Conservation (phyloP, 768 basidiomycete species). For the Amanita pallidorosea region DNA sequence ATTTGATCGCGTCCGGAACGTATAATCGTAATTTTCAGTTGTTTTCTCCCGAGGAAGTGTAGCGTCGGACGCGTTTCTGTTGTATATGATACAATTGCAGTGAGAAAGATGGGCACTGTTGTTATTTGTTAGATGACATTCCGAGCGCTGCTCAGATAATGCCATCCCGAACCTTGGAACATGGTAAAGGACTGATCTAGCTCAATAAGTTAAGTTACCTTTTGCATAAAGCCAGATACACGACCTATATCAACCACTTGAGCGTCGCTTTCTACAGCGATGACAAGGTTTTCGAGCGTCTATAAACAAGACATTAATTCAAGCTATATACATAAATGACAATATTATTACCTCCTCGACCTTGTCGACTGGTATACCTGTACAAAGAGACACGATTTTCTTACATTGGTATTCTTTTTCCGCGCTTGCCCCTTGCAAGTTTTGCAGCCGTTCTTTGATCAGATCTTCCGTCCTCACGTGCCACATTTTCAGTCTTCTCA, state of each 20-base stretch:
- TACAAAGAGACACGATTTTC: conserved; percentile 83
- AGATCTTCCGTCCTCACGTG: conserved; percentile 68
- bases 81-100: conserved; percentile 22
- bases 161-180: conserved; percentile 45
- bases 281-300: conserved; percentile 78
- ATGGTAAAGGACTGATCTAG: neutral
- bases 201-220: conserved; percentile 30
- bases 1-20: conserved; percentile 79
- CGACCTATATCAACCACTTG: conserved; percentile 75
- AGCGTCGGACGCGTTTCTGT: conserved; percentile 4
- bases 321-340: conserved; percentile 7
- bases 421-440: conserved; percentile 67
- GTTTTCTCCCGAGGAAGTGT: conserved; percentile 61
- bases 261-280: conserved; percentile 83
- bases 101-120: conserved; percentile 7
- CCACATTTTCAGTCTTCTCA: conserved; percentile 78
- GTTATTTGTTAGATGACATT: conserved; percentile 10
- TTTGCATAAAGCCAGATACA: conserved; percentile 88
- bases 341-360: conserved; percentile 65
- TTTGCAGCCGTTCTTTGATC: conserved; percentile 57
- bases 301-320: conserved; percentile 18
- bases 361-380: conserved; percentile 76
- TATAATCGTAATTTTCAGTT: conserved; percentile 94
- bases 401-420: conserved; percentile 90
- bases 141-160: conserved; percentile 25